These are phyloP conservation scores for Mycena pura DNA, from an alignment of 768 basidiomycete genomes.

Conservation along the genomic window DNA sequence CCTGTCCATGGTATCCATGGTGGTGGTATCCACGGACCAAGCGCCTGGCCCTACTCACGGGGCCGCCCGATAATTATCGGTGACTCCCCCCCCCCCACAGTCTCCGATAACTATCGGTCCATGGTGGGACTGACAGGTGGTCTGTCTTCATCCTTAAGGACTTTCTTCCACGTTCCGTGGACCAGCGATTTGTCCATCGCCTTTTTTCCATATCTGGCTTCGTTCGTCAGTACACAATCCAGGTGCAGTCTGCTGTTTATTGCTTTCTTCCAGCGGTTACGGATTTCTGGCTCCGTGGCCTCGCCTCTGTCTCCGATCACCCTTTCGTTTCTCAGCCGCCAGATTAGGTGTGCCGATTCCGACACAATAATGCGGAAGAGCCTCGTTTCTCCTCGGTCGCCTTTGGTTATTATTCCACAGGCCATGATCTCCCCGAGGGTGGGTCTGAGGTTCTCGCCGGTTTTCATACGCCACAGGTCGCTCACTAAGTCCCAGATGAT, in stretches of 20 bases:
- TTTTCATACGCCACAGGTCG: neutral
- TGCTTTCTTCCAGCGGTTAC: neutral
- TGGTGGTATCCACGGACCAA: too few relatives aligned
- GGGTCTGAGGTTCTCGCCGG: neutral
- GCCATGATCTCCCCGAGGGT: neutral
- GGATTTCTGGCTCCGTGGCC: neutral
- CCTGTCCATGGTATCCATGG: too few relatives aligned
- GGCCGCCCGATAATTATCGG: too few relatives aligned
- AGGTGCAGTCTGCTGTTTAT: neutral
- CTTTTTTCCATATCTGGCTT: neutral
- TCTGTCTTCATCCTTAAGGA: too few relatives aligned
- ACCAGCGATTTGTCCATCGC: neutral
- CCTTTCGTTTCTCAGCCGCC: slow-evolving; percentile 9
- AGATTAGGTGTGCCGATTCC: slow-evolving; percentile 11
- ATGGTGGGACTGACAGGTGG: too few relatives aligned
- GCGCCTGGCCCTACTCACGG: too few relatives aligned
- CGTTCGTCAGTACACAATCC: neutral
- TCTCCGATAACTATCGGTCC: too few relatives aligned
- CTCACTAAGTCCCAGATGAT: neutral
- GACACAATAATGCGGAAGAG: slow-evolving; percentile 12
- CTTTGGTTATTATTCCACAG: neutral
- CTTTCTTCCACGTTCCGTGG: too few relatives aligned
- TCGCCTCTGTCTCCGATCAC: neutral
- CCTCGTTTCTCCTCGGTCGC: neutral
- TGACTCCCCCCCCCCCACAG: too few relatives aligned